Percentiles rank a stretch among this genome's conserved stretches.
These are phyloP conservation scores for Blastobotrys americana DNA, from an alignment of 805 yeast genomes.

Conservation along the genomic window DNA sequence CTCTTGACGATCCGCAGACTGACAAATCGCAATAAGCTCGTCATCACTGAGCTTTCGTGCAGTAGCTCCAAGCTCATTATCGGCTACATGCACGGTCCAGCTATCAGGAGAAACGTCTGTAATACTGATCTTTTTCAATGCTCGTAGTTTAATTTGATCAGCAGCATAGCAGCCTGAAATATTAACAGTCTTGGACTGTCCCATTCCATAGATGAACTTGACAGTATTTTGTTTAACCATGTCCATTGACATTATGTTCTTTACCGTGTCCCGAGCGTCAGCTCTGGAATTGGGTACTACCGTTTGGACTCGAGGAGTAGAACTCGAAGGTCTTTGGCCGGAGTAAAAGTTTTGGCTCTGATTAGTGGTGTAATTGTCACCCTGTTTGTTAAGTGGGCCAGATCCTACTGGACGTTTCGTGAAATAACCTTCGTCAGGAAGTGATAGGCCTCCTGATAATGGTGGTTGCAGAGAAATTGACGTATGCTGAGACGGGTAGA, in stretches of 20 bases:
- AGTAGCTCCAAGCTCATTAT: constrained; percentile 44
- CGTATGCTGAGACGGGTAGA: constrained; percentile 1
- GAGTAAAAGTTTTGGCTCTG: background rate
- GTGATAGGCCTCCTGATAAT: constrained; percentile 1
- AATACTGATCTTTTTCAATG: constrained; percentile 42
- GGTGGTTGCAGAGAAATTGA: constrained; percentile 3
- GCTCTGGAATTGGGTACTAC: background rate
- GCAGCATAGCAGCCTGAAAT: constrained; percentile 78
- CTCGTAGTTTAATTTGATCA: constrained; percentile 63
- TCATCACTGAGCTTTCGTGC: constrained; percentile 58
- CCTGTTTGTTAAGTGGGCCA: constrained; percentile 15
- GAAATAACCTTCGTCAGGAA: constrained; percentile 11
- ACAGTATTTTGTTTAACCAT: constrained; percentile 36
- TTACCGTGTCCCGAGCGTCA: constrained; percentile 7
- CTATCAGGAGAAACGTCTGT: constrained; percentile 19
- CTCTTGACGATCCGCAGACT: constrained; percentile 60
- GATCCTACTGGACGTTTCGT: constrained; percentile 2
- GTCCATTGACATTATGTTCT: constrained; percentile 34
- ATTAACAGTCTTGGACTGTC: constrained; percentile 58
- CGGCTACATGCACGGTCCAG: constrained; percentile 45
- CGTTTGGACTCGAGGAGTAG: constrained; percentile 13
- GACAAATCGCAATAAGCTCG: constrained; percentile 76
- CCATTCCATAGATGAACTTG: constrained; percentile 69
- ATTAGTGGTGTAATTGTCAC: constrained; percentile 7
- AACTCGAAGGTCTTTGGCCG: constrained; percentile 16